These are phyloP conservation scores for Psilocybe subaeruginosa DNA, from an alignment of 768 basidiomycete genomes.

Conservation along the genomic window DNA sequence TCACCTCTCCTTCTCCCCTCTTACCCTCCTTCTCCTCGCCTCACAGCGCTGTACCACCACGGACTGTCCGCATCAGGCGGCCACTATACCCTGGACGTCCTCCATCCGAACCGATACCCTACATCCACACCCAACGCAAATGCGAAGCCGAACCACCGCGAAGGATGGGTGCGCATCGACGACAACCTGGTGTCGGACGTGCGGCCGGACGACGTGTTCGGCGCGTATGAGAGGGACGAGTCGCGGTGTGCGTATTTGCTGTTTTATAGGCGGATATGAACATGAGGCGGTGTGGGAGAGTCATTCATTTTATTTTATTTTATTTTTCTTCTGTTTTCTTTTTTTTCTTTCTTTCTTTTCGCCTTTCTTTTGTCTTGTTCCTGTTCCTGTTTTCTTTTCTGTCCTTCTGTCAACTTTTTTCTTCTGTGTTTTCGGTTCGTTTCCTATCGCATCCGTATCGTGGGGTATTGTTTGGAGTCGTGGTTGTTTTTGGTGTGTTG, in stretches of 20 bases:
- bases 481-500: too few species aligned
- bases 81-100: slow-evolving; percentile 92
- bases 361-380: too few species aligned
- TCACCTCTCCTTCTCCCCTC: background rate
- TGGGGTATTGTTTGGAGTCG: too few species aligned
- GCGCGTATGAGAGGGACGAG: slow-evolving; percentile 53
- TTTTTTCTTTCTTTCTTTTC: too few species aligned
- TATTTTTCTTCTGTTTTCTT: too few species aligned
- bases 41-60: slow-evolving; percentile 87
- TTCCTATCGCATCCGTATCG: too few species aligned
- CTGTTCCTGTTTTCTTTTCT: too few species aligned
- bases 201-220: slow-evolving; percentile 73
- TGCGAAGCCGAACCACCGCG: slow-evolving; percentile 41
- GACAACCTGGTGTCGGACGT: slow-evolving; percentile 88
- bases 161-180: slow-evolving; percentile 92
- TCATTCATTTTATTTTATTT: too few species aligned
- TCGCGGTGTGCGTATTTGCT: slow-evolving; percentile 81
- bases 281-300: too few species aligned
- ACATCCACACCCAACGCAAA: slow-evolving; percentile 19
- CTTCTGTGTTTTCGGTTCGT: too few species aligned
- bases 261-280: slow-evolving; percentile 73
- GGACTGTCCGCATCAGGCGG: slow-evolving; percentile 89
- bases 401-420: too few species aligned
- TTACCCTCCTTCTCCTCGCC: background rate
- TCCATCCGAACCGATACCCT: slow-evolving; percentile 70